Evolutionary conservation across 2,329 filamentous ascomycete genomes (phyloP).

Genomic region (Rhynchosporium graminicola): DNA sequence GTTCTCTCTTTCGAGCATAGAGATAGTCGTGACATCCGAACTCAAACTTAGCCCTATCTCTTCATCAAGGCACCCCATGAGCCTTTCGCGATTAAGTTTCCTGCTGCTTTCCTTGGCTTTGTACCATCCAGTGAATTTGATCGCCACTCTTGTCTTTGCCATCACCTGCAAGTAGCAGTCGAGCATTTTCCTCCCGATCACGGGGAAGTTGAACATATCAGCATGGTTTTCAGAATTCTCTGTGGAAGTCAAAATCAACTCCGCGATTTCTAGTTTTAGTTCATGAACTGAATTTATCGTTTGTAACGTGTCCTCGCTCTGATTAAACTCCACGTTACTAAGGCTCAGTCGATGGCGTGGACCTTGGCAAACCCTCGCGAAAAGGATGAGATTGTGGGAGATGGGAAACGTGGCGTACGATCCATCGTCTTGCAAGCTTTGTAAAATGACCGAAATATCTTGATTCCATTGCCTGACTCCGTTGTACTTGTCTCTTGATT

Average conservation of each 20-base stretch:
- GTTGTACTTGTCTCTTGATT: not conserved
- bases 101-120: not conserved
- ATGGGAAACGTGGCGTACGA: constrained; percentile 2
- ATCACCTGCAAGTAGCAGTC: not conserved
- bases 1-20: not conserved
- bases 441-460: not conserved
- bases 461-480: not conserved
- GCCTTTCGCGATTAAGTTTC: not conserved
- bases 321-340: not conserved
- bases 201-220: not conserved
- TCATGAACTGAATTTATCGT: not conserved
- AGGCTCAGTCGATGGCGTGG: not conserved
- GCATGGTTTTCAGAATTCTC: too few species aligned
- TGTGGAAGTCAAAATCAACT: not conserved
- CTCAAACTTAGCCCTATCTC: too few species aligned
- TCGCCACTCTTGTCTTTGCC: not conserved
- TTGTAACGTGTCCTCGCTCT: not conserved
- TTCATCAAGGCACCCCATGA: not conserved
- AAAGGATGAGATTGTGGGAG: not conserved
- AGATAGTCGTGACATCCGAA: not conserved
- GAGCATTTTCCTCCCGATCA: not conserved
- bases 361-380: not conserved
- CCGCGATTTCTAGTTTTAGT: not conserved
- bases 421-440: not conserved
- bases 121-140: not conserved